A percentile compares a stretch with the other conserved stretches of the same genome.
Conservation (phyloP, 1,284 basidiomycete species). For the Dichomitus squalens region DNA sequence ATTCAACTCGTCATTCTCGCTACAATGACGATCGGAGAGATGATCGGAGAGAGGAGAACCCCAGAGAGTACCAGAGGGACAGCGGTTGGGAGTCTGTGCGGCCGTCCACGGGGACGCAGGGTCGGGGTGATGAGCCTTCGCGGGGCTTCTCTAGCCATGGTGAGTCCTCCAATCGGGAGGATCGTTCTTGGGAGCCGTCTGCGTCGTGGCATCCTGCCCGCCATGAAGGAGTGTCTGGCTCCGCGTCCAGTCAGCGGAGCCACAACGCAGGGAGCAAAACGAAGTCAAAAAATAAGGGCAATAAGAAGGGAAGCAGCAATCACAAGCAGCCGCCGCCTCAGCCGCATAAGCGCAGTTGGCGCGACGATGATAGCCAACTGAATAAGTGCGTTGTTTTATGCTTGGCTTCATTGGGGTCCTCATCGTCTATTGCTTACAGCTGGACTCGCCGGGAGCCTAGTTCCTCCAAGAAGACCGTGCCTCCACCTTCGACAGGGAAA, state of each 20-base stretch:
- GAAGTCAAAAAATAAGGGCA: conserved; percentile 39
- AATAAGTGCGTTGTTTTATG: conserved; percentile 60
- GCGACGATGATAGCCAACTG: conserved; percentile 60
- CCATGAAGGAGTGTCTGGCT: conserved; percentile 27
- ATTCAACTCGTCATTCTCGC: conserved; percentile 26
- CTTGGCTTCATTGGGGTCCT: not conserved
- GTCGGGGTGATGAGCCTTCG: conserved; percentile 16
- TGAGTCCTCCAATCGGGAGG: conserved; percentile 31
- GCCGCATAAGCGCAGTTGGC: conserved; percentile 54
- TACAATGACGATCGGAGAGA: conserved; percentile 27
- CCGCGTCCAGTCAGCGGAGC: conserved; percentile 32
- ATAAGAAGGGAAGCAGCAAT: conserved; percentile 38
- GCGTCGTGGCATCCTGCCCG: conserved; percentile 36
- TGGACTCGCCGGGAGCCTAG: conserved; percentile 37
- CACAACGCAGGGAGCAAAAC: conserved; percentile 31
- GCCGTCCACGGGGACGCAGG: conserved; percentile 7
- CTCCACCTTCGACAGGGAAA: conserved; percentile 20
- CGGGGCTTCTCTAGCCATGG: conserved; percentile 13
- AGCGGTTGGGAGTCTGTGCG: conserved; percentile 41
- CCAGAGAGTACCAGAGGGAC: conserved; percentile 32
- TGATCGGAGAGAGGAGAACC: conserved; percentile 25
- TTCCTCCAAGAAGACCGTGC: conserved; percentile 17
- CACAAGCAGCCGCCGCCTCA: conserved; percentile 36
- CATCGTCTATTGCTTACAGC: conserved; percentile 18
- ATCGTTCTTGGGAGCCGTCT: conserved; percentile 39